These are phyloP conservation scores for Zygosaccharomyces bisporus DNA, from an alignment of 805 yeast species.

Conservation along the genomic window DNA sequence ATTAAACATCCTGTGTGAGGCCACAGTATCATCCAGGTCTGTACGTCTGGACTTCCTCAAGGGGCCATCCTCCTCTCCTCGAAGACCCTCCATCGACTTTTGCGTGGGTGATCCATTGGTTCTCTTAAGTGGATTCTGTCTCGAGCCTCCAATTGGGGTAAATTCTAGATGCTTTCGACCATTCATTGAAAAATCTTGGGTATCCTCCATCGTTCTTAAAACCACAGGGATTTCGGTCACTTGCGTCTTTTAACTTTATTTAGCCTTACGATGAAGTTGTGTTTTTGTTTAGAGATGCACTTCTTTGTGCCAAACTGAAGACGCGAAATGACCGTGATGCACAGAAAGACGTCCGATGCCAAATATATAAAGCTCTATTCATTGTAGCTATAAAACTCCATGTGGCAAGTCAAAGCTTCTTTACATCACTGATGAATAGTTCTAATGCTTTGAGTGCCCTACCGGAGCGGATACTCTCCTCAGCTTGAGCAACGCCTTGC, in stretches of 20 bases:
- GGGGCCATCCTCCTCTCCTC: slow-evolving; percentile 11
- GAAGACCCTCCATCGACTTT: slow-evolving; percentile 3
- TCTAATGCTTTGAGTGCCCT: slow-evolving; percentile 58
- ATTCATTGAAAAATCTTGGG: slow-evolving; percentile 2
- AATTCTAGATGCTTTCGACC: slow-evolving; percentile 35
- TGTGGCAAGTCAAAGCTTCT: slow-evolving; percentile 8
- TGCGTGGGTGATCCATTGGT: slow-evolving; percentile 5
- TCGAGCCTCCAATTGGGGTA: slow-evolving; percentile 42
- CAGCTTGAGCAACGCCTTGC: slow-evolving; percentile 73
- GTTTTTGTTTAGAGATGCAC: slow-evolving; percentile 5
- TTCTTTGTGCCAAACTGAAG: slow-evolving; percentile 2
- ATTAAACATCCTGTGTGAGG: slow-evolving; percentile 28
- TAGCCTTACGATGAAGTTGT: background rate
- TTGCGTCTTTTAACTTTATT: background rate
- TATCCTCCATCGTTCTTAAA: background rate
- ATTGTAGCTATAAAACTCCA: background rate
- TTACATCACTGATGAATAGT: slow-evolving; percentile 40
- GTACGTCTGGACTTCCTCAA: slow-evolving; percentile 18
- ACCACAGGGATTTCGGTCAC: background rate
- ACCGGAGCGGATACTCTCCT: slow-evolving; percentile 63
- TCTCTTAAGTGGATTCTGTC: slow-evolving; percentile 16
- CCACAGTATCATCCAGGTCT: slow-evolving; percentile 25
- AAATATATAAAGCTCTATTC: background rate
- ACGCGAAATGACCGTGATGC: slow-evolving; percentile 1
- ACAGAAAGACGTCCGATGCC: background rate